Conservation (phyloP, 2,329 filamentous ascomycete genomes). For the Nemania abortiva region DNA sequence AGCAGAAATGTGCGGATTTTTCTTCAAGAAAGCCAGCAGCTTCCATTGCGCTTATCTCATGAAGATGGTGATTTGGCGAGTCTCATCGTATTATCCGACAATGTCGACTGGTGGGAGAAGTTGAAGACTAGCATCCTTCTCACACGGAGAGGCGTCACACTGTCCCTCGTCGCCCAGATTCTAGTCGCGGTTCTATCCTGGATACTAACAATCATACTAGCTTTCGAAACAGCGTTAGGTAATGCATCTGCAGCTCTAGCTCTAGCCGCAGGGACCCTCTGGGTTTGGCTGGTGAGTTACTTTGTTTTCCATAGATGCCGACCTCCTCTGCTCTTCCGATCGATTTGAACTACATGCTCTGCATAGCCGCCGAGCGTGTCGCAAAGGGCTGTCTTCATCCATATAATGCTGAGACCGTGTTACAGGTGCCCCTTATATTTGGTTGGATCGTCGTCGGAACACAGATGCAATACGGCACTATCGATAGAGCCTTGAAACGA, state of each 20-base stretch:
- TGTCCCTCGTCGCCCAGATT: conserved; percentile 39
- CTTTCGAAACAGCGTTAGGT: conserved; percentile 35
- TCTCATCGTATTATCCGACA: conserved; percentile 36
- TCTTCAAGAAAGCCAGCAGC: conserved; percentile 38
- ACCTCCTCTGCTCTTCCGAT: background rate
- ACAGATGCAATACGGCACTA: conserved; percentile 32
- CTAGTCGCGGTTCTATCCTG: conserved; percentile 38
- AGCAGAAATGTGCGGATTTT: conserved; percentile 35
- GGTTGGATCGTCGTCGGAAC: conserved; percentile 40
- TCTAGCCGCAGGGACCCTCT: conserved; percentile 37
- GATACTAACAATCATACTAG: conserved; percentile 34
- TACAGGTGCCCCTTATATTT: conserved; percentile 38
- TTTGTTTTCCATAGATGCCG: background rate
- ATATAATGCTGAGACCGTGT: background rate
- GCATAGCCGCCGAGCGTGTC: too few species aligned
- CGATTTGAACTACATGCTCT: too few species aligned
- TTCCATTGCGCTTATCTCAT: conserved; percentile 35
- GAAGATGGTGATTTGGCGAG: conserved; percentile 36
- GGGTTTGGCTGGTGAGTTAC: conserved; percentile 41
- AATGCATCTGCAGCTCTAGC: conserved; percentile 35
- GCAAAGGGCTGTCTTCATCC: too few species aligned
- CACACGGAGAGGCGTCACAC: conserved; percentile 36
- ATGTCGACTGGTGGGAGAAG: conserved; percentile 38
- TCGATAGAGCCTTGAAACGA: conserved; percentile 28
- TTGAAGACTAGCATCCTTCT: conserved; percentile 27